phyloP scores from a whole-genome alignment of 2,329 filamentous ascomycete species.

The Nothomitra cinnamomea region DNA sequence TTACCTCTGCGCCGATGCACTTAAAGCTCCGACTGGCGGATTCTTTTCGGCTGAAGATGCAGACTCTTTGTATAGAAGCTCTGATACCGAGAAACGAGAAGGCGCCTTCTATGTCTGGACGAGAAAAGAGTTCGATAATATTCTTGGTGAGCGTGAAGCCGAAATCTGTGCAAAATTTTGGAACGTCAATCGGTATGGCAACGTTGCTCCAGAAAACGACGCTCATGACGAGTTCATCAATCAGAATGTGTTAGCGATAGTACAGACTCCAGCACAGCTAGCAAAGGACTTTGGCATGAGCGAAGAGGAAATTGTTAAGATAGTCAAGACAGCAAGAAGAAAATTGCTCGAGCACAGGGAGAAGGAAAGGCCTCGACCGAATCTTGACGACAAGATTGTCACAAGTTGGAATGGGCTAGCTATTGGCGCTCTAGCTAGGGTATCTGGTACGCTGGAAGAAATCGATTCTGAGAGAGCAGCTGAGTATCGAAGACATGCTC shows the following conservation, averaged over 20 bases:
- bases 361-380: constrained; percentile 56
- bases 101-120: constrained; percentile 96
- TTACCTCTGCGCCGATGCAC: constrained; percentile 61
- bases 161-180: constrained; percentile 69
- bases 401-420: constrained; percentile 79
- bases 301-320: constrained; percentile 47
- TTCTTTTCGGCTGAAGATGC: constrained; percentile 85
- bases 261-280: constrained; percentile 48
- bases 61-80: constrained; percentile 59
- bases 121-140: constrained; percentile 62
- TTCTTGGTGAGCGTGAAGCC: constrained; percentile 52
- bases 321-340: constrained; percentile 47
- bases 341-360: constrained; percentile 58
- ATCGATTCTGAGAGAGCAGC: constrained; percentile 39
- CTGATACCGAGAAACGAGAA: constrained; percentile 68
- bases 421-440: constrained; percentile 64
- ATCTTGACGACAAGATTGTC: constrained; percentile 76
- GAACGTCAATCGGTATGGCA: constrained; percentile 69
- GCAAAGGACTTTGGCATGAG: constrained; percentile 59
- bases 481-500: constrained; percentile 48
- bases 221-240: constrained; percentile 88
- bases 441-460: constrained; percentile 47
- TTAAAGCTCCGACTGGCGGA: constrained; percentile 51
- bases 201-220: constrained; percentile 67
- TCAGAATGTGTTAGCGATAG: constrained; percentile 71